Percentiles rank a stretch among this genome's conserved stretches.
phyloP scores from a whole-genome alignment of 2,329 filamentous ascomycete genomes.

The Lecanicillium sp. region DNA sequence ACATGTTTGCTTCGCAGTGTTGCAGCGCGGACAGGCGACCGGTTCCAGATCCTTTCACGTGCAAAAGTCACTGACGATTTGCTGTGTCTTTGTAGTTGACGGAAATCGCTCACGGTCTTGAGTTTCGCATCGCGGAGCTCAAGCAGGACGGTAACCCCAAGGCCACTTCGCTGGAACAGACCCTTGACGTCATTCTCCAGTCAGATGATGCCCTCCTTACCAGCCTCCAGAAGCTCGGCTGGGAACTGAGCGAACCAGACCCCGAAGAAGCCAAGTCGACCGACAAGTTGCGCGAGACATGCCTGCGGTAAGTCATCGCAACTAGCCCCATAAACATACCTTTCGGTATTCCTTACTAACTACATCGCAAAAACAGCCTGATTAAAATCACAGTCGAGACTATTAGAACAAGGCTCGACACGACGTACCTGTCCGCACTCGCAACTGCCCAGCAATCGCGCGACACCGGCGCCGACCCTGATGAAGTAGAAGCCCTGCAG shows the following conservation, averaged over 20 bases:
- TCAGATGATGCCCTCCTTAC: constrained; percentile 61
- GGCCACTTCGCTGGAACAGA: constrained; percentile 41
- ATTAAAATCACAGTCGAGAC: constrained; percentile 54
- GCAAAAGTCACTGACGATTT: not conserved
- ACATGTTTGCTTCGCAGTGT: not conserved
- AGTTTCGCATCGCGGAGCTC: constrained; percentile 40
- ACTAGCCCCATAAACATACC: not conserved
- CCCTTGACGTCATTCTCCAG: constrained; percentile 44
- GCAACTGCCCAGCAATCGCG: constrained; percentile 23
- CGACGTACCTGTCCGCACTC: constrained; percentile 47
- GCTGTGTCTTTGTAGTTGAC: constrained; percentile 35
- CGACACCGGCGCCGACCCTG: constrained; percentile 22
- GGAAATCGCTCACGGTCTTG: constrained; percentile 41
- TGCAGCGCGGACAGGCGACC: not conserved
- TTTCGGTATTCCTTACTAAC: not conserved
- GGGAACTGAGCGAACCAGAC: constrained; percentile 50
- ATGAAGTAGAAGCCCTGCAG: constrained; percentile 47
- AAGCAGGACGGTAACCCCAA: constrained; percentile 41
- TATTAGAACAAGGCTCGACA: constrained; percentile 48
- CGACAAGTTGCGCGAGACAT: constrained; percentile 52
- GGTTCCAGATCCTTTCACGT: too few species aligned
- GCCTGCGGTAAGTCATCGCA: constrained; percentile 38
- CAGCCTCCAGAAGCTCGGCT: constrained; percentile 60
- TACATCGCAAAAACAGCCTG: too few species aligned
- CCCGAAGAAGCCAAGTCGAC: constrained; percentile 47